phyloP scores from a whole-genome alignment of 768 basidiomycete species.

The Galerina marginata region DNA sequence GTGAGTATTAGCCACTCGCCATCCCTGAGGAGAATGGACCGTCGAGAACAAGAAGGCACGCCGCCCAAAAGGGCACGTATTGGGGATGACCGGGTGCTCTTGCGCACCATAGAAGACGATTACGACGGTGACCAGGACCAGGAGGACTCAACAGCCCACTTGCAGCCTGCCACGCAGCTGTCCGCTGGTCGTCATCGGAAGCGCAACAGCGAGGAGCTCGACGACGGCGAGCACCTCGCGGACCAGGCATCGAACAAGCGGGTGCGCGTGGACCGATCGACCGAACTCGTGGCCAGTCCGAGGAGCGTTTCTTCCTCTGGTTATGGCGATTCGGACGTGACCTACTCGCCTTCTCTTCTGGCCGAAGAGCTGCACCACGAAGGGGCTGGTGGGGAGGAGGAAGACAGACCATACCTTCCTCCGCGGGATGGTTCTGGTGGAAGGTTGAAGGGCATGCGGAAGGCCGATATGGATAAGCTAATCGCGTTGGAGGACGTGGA shows the following conservation, averaged over 20 bases:
- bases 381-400: not conserved
- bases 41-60: slow-evolving; percentile 25
- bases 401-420: slow-evolving; percentile 3
- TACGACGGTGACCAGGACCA: no score
- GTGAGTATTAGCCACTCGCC: slow-evolving; percentile 21
- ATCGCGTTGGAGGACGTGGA: slow-evolving; percentile 10
- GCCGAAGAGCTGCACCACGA: no score
- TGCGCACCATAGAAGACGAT: no score
- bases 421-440: not conserved
- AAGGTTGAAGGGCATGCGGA: not conserved
- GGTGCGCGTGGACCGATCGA: slow-evolving; percentile 20
- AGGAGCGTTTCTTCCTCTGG: not conserved
- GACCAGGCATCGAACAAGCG: slow-evolving; percentile 23
- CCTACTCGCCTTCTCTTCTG: no score
- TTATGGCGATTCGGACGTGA: no score
- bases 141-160: not conserved
- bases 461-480: slow-evolving; percentile 12
- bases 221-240: slow-evolving; percentile 29
- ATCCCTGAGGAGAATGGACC: slow-evolving; percentile 19
- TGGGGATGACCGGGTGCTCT: slow-evolving; percentile 1
- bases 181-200: slow-evolving; percentile 41
- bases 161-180: slow-evolving; percentile 21
- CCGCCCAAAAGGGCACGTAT: slow-evolving; percentile 36
- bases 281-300: slow-evolving; percentile 11
- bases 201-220: slow-evolving; percentile 57